Evolutionary conservation across 1,284 basidiomycete species (phyloP).

Genomic region (Ceratobasidium sp.): DNA sequence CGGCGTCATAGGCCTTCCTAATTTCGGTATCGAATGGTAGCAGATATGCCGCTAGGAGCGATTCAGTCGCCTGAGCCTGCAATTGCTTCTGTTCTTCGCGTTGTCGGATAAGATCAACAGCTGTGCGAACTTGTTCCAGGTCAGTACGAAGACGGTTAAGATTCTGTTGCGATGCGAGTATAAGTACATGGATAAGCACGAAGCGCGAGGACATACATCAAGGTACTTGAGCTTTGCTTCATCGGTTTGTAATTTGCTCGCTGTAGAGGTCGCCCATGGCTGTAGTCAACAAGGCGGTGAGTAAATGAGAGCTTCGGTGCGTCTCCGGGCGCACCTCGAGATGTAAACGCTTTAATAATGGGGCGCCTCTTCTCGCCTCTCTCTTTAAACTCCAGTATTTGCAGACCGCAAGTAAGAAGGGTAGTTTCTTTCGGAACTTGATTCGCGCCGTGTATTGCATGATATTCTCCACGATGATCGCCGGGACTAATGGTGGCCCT

Average conservation of each 20-base stretch:
- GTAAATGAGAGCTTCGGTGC: not conserved
- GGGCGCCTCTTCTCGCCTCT: constrained; percentile 92
- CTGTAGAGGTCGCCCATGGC: constrained; percentile 92
- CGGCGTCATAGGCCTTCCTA: constrained; percentile 75
- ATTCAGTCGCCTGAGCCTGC: constrained; percentile 78
- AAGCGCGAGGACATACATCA: constrained; percentile 64
- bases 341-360: constrained; percentile 92
- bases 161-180: constrained; percentile 63
- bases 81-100: constrained; percentile 88
- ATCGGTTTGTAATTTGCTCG: constrained; percentile 76
- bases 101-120: constrained; percentile 81
- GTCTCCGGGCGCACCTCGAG: constrained; percentile 70
- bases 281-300: constrained; percentile 49
- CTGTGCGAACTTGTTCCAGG: constrained; percentile 78
- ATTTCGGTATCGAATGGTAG: constrained; percentile 77
- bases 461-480: constrained; percentile 81
- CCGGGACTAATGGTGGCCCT: constrained; percentile 81
- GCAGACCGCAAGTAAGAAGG: constrained; percentile 84
- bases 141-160: constrained; percentile 81
- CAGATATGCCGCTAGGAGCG: constrained; percentile 73
- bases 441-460: constrained; percentile 82
- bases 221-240: constrained; percentile 89
- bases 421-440: constrained; percentile 79
- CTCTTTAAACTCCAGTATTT: constrained; percentile 98
- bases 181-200: not conserved